These are phyloP conservation scores for Aspergillus sergii DNA, from an alignment of 2,329 filamentous ascomycete genomes.

Conservation along the genomic window DNA sequence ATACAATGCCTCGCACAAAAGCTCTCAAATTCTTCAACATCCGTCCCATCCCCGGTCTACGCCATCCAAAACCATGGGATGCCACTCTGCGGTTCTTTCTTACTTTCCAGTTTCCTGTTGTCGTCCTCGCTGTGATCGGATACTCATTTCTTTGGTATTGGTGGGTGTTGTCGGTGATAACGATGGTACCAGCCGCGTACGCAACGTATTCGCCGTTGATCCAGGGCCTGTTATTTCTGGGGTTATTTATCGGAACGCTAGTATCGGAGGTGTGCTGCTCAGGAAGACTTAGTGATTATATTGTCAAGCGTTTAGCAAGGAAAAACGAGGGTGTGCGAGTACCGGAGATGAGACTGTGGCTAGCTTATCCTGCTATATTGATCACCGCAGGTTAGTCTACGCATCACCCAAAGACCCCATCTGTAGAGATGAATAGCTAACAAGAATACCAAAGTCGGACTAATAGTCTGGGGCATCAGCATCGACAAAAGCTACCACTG, in stretches of 20 bases:
- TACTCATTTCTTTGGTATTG: slow-evolving; percentile 61
- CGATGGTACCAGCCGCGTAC: slow-evolving; percentile 57
- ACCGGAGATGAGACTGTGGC: slow-evolving; percentile 60
- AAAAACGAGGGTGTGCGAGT: slow-evolving; percentile 47
- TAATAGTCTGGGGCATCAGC: slow-evolving; percentile 59
- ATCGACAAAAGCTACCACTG: slow-evolving; percentile 58
- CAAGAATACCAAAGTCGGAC: slow-evolving; percentile 38
- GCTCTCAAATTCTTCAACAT: slow-evolving; percentile 50
- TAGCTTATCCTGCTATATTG: slow-evolving; percentile 56
- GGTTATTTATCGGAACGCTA: slow-evolving; percentile 56
- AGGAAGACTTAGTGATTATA: slow-evolving; percentile 55
- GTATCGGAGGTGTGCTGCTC: slow-evolving; percentile 56
- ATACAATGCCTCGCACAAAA: slow-evolving; percentile 42
- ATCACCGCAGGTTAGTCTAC: slow-evolving; percentile 44
- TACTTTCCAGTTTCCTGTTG: slow-evolving; percentile 51
- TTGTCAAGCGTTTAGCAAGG: slow-evolving; percentile 51
- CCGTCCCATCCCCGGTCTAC: slow-evolving; percentile 52
- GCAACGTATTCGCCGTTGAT: slow-evolving; percentile 50
- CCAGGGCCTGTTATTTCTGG: slow-evolving; percentile 58
- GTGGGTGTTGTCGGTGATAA: slow-evolving; percentile 59
- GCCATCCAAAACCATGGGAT: slow-evolving; percentile 54
- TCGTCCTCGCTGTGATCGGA: slow-evolving; percentile 50
- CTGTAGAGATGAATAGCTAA: neutral
- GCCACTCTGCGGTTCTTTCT: slow-evolving; percentile 50
- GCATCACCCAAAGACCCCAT: neutral